Conservation (phyloP, 129 eudicot species). For the Tagetes erecta region DNA sequence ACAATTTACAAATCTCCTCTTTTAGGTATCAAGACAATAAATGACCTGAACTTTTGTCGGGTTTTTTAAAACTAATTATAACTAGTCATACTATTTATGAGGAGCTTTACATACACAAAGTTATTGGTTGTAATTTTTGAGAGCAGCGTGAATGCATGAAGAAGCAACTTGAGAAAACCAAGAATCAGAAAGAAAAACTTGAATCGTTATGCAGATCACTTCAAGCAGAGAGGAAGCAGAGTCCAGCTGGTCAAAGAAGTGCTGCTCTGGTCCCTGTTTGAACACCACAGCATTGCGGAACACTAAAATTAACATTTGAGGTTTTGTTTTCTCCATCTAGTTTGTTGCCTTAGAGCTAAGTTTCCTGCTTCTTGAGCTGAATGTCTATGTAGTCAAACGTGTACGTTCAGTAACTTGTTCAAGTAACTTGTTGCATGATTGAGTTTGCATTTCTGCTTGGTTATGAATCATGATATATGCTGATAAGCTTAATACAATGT, state of each 20-base stretch:
- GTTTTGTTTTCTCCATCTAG: slow-evolving; percentile 16
- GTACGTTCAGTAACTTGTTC: slow-evolving; percentile 13
- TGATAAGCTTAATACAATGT: background rate
- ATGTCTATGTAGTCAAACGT: slow-evolving; percentile 12
- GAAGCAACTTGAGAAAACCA: slow-evolving; percentile 81
- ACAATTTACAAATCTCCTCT: background rate
- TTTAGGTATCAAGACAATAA: too few species aligned
- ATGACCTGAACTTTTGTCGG: too few species aligned
- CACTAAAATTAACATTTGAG: background rate
- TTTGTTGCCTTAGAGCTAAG: background rate
- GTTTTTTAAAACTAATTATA: too few species aligned
- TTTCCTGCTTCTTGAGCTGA: slow-evolving; percentile 13
- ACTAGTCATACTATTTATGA: too few species aligned
- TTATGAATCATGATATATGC: slow-evolving; percentile 10
- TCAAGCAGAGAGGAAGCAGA: slow-evolving; percentile 87
- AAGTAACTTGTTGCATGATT: background rate
- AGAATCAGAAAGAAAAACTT: slow-evolving; percentile 83
- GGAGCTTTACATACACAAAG: background rate
- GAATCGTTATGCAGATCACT: slow-evolving; percentile 86
- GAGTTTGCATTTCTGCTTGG: slow-evolving; percentile 18
- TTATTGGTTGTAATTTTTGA: background rate
- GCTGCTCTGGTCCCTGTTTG: slow-evolving; percentile 41
- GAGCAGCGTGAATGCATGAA: slow-evolving; percentile 85
- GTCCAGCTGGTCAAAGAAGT: slow-evolving; percentile 33
- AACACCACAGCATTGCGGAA: background rate